Evolutionary conservation across 1,284 basidiomycete genomes (phyloP).

Genomic region (Earliella scabrosa): DNA sequence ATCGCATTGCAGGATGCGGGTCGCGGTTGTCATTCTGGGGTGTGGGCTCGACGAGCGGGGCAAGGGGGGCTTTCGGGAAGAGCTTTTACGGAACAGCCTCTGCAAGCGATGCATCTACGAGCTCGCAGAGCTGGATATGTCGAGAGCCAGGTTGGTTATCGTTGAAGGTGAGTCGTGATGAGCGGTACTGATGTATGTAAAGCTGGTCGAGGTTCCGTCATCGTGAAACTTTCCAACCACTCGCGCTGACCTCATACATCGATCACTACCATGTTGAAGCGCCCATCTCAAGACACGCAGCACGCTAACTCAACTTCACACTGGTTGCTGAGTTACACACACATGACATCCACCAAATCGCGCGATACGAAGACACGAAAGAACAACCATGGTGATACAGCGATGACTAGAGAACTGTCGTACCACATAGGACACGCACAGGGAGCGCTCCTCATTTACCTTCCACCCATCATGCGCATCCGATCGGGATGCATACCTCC

Average conservation of each 20-base stretch:
- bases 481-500: slow-evolving; percentile 86
- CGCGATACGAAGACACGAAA: no score
- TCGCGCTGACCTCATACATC: slow-evolving; percentile 10
- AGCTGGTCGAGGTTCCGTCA: neutral
- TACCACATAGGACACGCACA: neutral
- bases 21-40: slow-evolving; percentile 25
- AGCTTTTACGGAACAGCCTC: slow-evolving; percentile 11
- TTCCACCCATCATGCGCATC: slow-evolving; percentile 75
- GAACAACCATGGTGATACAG: no score
- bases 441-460: slow-evolving; percentile 21
- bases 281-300: no score
- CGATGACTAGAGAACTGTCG: no score
- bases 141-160: slow-evolving; percentile 3
- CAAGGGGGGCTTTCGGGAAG: neutral
- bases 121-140: neutral
- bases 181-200: neutral
- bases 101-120: slow-evolving; percentile 14
- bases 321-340: no score
- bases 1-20: slow-evolving; percentile 33
- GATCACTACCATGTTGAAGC: neutral
- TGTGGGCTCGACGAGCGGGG: neutral
- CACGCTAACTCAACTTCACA: no score
- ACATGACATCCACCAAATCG: no score
- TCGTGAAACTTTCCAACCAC: slow-evolving; percentile 6
- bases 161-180: slow-evolving; percentile 6